Percentiles rank a stretch among this genome's conserved stretches.
These are phyloP conservation scores for Lobosporangium transversale DNA, from an alignment of 192 early-diverging fungal genomes.

Conservation along the genomic window DNA sequence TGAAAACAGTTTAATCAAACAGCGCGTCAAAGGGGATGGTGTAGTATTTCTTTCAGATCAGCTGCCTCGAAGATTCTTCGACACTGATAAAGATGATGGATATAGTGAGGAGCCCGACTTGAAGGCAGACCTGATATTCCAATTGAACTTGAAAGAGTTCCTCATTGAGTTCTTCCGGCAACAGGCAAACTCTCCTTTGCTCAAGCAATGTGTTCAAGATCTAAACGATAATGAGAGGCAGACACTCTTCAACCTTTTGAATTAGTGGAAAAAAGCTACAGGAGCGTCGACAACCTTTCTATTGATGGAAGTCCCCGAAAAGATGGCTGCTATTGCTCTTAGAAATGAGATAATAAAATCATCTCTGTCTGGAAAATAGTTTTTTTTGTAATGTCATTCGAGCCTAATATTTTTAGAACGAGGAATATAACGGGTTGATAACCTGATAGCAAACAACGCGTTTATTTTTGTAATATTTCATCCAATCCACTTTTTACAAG, in stretches of 20 bases:
- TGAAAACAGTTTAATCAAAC: background rate
- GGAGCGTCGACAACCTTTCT: no score
- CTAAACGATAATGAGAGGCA: constrained; percentile 20
- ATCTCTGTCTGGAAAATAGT: no score
- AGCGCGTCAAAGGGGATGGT: no score
- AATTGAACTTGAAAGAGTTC: constrained; percentile 68
- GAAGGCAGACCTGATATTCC: constrained; percentile 69
- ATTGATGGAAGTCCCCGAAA: no score
- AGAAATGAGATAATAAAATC: no score
- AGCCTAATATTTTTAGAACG: no score
- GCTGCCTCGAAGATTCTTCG: constrained; percentile 10
- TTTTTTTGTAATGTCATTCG: no score
- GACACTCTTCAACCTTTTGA: background rate
- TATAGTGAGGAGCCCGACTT: constrained; percentile 70
- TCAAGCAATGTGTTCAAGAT: constrained; percentile 10
- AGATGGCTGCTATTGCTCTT: no score
- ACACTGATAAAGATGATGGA: constrained; percentile 5
- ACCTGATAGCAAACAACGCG: no score
- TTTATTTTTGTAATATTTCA: no score
- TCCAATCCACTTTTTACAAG: constrained; percentile 22
- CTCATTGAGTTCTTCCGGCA: constrained; percentile 62
- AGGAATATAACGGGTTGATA: no score
- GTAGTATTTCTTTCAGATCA: background rate
- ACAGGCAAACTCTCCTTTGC: constrained; percentile 10
- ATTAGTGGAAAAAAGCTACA: no score